Evolutionary conservation across 1,284 basidiomycete genomes (phyloP).

Genomic region (Boletus smithii): DNA sequence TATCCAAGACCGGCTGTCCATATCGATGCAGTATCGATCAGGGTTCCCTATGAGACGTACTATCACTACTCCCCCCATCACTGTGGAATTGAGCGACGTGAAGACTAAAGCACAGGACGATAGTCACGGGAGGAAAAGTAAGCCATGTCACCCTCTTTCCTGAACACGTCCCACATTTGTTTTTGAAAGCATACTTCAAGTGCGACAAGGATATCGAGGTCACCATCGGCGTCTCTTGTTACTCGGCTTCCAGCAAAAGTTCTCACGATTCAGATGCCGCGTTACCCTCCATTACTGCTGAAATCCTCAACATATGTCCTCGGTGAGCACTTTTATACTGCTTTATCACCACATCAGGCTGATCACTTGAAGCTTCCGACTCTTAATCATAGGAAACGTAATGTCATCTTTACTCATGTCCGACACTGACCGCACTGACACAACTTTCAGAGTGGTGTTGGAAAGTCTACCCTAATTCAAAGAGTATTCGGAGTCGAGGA

Average conservation of each 20-base stretch:
- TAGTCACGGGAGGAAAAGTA: not conserved
- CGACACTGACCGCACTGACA: not conserved
- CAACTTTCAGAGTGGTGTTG: not conserved
- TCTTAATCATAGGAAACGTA: slow-evolving; percentile 5
- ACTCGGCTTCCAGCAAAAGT: not conserved
- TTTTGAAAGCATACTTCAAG: not conserved
- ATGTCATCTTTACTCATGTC: not conserved
- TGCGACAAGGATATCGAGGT: not conserved
- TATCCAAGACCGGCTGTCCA: not conserved
- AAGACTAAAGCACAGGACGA: not conserved
- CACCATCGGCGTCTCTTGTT: not conserved
- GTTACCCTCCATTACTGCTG: not conserved
- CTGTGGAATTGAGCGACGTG: not conserved
- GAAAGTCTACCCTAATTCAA: slow-evolving; percentile 1
- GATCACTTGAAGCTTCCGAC: slow-evolving; percentile 1
- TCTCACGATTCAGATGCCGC: not conserved
- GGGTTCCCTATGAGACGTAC: too few relatives aligned
- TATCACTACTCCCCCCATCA: too few relatives aligned
- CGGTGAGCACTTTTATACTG: not conserved
- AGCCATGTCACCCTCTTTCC: not conserved
- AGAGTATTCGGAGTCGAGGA: slow-evolving; percentile 1
- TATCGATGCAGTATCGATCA: not conserved
- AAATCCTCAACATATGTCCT: not conserved
- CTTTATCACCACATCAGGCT: not conserved
- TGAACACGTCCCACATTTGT: not conserved